Percentiles rank a stretch among this genome's conserved stretches.
Evolutionary conservation across 768 basidiomycete genomes (phyloP).

Genomic region (Termitomyces sp.): DNA sequence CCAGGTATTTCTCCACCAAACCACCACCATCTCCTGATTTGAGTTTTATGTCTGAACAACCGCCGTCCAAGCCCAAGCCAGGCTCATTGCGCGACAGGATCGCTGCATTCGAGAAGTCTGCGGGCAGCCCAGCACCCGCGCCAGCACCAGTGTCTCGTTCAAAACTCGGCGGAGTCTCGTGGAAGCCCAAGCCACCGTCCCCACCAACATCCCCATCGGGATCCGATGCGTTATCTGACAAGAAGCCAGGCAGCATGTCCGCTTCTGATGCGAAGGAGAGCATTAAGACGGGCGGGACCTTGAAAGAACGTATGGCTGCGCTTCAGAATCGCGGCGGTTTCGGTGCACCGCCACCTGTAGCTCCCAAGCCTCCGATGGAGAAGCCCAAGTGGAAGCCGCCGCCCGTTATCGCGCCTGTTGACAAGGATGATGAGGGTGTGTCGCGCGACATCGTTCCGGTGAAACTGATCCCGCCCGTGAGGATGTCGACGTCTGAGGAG

Average conservation of each 20-base stretch:
- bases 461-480: slow-evolving; percentile 31
- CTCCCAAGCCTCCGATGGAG: slow-evolving; percentile 58
- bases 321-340: slow-evolving; percentile 83
- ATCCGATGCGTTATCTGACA: slow-evolving; percentile 20
- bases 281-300: slow-evolving; percentile 73
- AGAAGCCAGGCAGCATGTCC: slow-evolving; percentile 54
- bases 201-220: slow-evolving; percentile 40
- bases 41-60: slow-evolving; percentile 51
- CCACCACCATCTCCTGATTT: slow-evolving; percentile 13
- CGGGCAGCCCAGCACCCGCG: slow-evolving; percentile 27
- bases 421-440: slow-evolving; percentile 41
- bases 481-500: slow-evolving; percentile 16
- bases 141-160: slow-evolving; percentile 50
- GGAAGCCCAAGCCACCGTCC: slow-evolving; percentile 66
- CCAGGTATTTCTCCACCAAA: slow-evolving; percentile 7
- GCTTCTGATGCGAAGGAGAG: slow-evolving; percentile 87
- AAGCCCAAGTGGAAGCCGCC: slow-evolving; percentile 90
- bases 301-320: slow-evolving; percentile 95
- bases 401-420: slow-evolving; percentile 43
- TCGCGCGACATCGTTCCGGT: slow-evolving; percentile 22
- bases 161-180: slow-evolving; percentile 65
- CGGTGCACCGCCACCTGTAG: slow-evolving; percentile 51
- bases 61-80: slow-evolving; percentile 60
- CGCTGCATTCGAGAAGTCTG: slow-evolving; percentile 79
- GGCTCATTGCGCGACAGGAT: slow-evolving; percentile 86